Evolutionary conservation across 305 asterid genomes (phyloP).

Genomic region (Fraxinus velutina): DNA sequence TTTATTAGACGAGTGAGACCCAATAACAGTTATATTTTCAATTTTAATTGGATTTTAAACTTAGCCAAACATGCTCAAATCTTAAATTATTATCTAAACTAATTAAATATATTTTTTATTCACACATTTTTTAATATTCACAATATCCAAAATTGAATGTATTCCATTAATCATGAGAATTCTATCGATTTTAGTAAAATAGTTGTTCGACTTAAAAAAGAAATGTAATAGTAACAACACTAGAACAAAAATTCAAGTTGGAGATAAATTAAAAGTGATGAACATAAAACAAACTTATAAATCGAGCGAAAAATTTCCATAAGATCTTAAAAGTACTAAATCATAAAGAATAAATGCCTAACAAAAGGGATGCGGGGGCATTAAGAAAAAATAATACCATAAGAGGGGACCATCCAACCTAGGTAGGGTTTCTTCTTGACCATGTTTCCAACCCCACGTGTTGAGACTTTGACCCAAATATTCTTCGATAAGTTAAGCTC

Average conservation of each 20-base stretch:
- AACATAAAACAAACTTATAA: too few relatives aligned
- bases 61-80: too few relatives aligned
- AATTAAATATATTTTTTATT: too few relatives aligned
- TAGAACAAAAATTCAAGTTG: neutral
- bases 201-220: neutral
- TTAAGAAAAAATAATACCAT: neutral
- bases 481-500: neutral
- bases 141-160: neutral
- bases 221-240: neutral
- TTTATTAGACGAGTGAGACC: too few relatives aligned
- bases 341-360: conserved; percentile 14
- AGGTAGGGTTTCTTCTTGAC: conserved; percentile 19
- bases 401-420: conserved; percentile 24
- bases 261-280: neutral
- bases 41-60: too few relatives aligned
- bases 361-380: conserved; percentile 14
- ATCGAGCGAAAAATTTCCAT: neutral
- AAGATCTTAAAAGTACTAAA: neutral
- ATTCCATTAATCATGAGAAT: neutral
- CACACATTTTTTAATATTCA: too few relatives aligned
- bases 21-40: too few relatives aligned
- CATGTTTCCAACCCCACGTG: conserved; percentile 17
- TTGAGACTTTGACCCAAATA: neutral
- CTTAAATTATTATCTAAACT: too few relatives aligned
- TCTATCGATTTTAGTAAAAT: neutral